Percentiles rank a stretch among this genome's conserved stretches.
phyloP scores from a whole-genome alignment of 306 rosid genomes.

The Prunus mira region DNA sequence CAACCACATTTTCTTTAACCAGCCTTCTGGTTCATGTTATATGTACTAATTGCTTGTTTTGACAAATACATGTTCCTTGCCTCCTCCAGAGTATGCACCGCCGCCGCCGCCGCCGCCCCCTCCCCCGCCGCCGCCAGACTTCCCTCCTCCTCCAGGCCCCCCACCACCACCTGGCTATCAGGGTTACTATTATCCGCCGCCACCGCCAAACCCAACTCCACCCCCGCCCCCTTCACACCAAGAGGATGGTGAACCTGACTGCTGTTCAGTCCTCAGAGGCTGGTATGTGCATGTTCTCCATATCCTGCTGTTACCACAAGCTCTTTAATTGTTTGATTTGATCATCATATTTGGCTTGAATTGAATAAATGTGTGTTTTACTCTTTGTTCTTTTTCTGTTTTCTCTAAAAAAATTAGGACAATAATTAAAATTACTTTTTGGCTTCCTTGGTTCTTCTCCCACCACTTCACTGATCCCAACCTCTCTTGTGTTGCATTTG shows the following conservation, averaged over 20 bases:
- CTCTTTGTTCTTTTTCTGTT: background rate
- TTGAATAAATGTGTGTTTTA: background rate
- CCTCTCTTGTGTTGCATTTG: background rate
- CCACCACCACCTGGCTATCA: background rate
- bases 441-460: background rate
- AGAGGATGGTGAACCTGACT: background rate
- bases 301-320: background rate
- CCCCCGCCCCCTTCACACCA: background rate
- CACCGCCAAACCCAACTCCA: background rate
- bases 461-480: background rate
- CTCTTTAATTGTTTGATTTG: background rate
- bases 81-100: background rate
- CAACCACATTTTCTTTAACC: background rate
- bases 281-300: background rate
- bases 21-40: background rate
- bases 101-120: background rate
- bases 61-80: background rate
- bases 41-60: background rate
- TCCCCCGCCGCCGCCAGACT: background rate
- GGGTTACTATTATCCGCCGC: background rate
- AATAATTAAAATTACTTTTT: background rate
- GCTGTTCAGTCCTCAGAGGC: conserved; percentile 4
- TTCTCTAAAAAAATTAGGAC: background rate
- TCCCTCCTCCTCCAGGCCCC: conserved; percentile 1
- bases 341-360: background rate